phyloP scores from a whole-genome alignment of 306 rosid genomes.

The Castanopsis chinensis region DNA sequence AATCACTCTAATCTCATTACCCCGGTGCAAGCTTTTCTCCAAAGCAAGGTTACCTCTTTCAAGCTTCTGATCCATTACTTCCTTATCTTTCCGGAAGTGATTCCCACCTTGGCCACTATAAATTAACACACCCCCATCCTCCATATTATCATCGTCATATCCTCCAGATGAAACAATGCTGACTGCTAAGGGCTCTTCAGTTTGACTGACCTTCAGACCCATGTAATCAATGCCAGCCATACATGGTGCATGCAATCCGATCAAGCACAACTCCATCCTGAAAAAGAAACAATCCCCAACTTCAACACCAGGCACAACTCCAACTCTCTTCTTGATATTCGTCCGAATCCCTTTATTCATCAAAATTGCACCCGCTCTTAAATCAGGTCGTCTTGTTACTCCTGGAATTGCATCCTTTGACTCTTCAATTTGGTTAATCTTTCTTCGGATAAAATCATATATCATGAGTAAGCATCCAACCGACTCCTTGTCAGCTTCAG shows the following conservation, averaged over 20 bases:
- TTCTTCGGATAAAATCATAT: slow-evolving; percentile 68
- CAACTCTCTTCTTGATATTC: slow-evolving; percentile 60
- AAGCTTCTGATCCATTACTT: slow-evolving; percentile 83
- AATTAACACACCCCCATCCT: slow-evolving; percentile 71
- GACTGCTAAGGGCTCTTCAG: slow-evolving; percentile 85
- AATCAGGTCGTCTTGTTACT: slow-evolving; percentile 69
- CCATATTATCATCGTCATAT: slow-evolving; percentile 63
- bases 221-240: slow-evolving; percentile 96
- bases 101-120: slow-evolving; percentile 96
- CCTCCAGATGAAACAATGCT: slow-evolving; percentile 97
- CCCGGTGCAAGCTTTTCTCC: slow-evolving; percentile 74
- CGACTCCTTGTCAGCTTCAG: slow-evolving; percentile 53
- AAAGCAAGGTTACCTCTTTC: slow-evolving; percentile 98
- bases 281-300: slow-evolving; percentile 89
- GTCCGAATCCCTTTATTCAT: slow-evolving; percentile 78
- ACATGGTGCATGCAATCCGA: slow-evolving; percentile 81
- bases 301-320: slow-evolving; percentile 80
- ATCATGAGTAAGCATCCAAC: slow-evolving; percentile 46
- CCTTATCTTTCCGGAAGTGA: slow-evolving; percentile 50
- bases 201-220: slow-evolving; percentile 54
- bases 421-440: slow-evolving; percentile 68
- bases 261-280: slow-evolving; percentile 78
- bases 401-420: slow-evolving; percentile 47
- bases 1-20: slow-evolving; percentile 77
- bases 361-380: slow-evolving; percentile 63